Base-by-base conservation (phyloP, 306 rosid genomes). In the Mucuna pruriens region DNA sequence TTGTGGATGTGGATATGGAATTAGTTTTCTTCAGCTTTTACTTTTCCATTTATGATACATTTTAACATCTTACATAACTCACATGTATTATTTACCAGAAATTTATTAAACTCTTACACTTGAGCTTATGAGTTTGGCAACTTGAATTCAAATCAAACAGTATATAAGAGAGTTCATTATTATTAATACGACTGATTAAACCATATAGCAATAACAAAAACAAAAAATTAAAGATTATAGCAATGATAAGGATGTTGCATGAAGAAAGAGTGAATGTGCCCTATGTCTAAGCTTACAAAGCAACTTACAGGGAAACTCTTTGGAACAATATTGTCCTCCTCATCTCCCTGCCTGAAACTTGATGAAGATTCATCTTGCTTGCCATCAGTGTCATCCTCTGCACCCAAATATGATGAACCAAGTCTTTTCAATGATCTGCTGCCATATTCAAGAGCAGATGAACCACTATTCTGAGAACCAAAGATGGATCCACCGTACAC, bases 281-380 rank as follows among this genome's bases (percentile, higher is more conserved):
- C 16, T 25, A 63, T 40, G 38, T 65, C 48, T 78, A 70, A 78
- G 75, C 62, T 22, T 29, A 77, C 26, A 38, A 25, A 17, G 66
- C 55, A 74, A 89, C 97, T 86, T 89, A 95, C 99, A 44, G 94
- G 98, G 80, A 88, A 90, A 89, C 93, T 95, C 86, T 90, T 95
- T 1, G 92, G 90, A 34, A 76, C 60, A 7, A 87, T n/a, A 64
- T 79, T 83, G 48, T 86, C 87, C 20, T 82, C 94, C 23, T 51
- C 89, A 34, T 92, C 93, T 76, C 89, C 91, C 86, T 51, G 88
- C 65, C 76, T 90, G 72, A 75, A 81, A 75, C 80, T 86, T 15
- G 89, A 85, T 25, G 89, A 89, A 87, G 94, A 87, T 34, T 90
- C 89, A 75, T 89, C 97, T 80, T 80, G 92, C 84, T 95, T 91